These are phyloP conservation scores for Houttuynia cordata DNA, from an alignment of 164 flowering plant genomes.

Conservation along the genomic window DNA sequence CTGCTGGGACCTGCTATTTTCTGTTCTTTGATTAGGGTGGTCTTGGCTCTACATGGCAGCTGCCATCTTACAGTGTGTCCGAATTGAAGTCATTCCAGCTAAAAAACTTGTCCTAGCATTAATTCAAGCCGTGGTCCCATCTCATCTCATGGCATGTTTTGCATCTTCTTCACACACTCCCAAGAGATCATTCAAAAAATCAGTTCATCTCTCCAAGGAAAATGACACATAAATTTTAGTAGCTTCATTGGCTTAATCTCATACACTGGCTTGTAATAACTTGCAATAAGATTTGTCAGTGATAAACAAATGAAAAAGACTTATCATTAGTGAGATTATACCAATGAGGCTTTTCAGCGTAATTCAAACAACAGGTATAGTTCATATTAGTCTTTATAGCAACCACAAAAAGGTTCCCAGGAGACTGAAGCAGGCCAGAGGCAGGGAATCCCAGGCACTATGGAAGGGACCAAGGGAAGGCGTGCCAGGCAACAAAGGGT, in stretches of 20 bases:
- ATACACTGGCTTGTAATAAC: too few relatives aligned
- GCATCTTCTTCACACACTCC: not conserved
- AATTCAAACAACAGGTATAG: not conserved
- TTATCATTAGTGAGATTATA: too few relatives aligned
- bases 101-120: not conserved
- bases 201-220: too few relatives aligned
- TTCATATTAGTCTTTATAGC: not conserved
- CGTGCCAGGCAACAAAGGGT: not conserved
- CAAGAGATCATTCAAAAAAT: too few relatives aligned
- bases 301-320: too few relatives aligned
- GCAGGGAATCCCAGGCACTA: constrained; percentile 6
- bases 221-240: too few relatives aligned
- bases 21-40: not conserved
- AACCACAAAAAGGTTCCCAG: constrained; percentile 11
- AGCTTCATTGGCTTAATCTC: too few relatives aligned
- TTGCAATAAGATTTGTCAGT: too few relatives aligned
- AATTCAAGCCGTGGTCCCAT: not conserved
- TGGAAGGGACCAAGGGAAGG: constrained; percentile 16
- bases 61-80: not conserved
- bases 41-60: not conserved
- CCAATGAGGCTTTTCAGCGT: not conserved
- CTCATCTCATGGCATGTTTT: too few relatives aligned
- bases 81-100: not conserved
- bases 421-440: constrained; percentile 8
- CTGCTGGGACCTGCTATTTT: not conserved